Conservation (phyloP, 108 stramenopile species). For the Fragilaria radians region DNA sequence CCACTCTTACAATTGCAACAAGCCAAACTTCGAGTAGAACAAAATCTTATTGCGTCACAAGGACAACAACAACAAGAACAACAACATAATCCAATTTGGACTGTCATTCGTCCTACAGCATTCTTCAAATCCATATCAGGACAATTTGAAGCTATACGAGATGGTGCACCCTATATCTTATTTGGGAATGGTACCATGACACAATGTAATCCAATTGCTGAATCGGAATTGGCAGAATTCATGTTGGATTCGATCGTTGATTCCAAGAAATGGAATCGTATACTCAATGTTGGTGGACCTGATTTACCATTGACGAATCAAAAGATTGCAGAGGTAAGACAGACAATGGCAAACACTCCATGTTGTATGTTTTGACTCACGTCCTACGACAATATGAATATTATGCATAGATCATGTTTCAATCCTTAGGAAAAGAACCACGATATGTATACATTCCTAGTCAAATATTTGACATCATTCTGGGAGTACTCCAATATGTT, state of each 20-base stretch:
- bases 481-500: constrained; percentile 44
- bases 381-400: constrained; percentile 1
- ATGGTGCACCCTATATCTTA: constrained; percentile 69
- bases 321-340: constrained; percentile 30
- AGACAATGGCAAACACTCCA: constrained; percentile 13
- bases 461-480: constrained; percentile 63
- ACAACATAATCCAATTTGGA: constrained; percentile 42
- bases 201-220: constrained; percentile 80
- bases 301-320: constrained; percentile 68
- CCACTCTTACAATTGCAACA: constrained; percentile 77
- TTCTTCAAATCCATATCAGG: constrained; percentile 84
- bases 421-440: constrained; percentile 41
- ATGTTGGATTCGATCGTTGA: constrained; percentile 66
- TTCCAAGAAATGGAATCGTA: constrained; percentile 25
- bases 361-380: not conserved
- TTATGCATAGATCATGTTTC: constrained; percentile 53
- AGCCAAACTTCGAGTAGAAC: constrained; percentile 73
- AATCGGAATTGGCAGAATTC: constrained; percentile 61
- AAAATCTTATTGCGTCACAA: too few species aligned
- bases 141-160: constrained; percentile 69
- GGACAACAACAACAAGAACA: not conserved
- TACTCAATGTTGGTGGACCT: constrained; percentile 74
- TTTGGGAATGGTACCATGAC: constrained; percentile 74
- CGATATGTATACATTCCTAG: constrained; percentile 50
- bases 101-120: constrained; percentile 76